Conservation (phyloP, 352 stramenopile genomes). For the Phytophthora niederhauseri region DNA sequence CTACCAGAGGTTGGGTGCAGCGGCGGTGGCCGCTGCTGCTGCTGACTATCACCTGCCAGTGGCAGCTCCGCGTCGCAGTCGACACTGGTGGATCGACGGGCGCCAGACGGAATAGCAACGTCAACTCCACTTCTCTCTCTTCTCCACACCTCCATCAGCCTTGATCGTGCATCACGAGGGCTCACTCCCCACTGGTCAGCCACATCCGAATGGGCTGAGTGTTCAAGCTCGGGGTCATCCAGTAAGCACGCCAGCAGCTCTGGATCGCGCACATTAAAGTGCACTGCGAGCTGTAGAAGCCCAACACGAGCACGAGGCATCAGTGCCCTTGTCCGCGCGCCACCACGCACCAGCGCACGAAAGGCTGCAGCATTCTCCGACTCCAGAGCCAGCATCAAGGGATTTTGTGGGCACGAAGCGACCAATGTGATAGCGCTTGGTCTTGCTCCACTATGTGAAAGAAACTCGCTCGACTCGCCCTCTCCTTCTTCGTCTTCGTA, state of each 20-base stretch:
- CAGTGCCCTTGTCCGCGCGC: constrained; percentile 47
- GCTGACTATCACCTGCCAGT: constrained; percentile 9
- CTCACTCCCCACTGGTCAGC: constrained; percentile 48
- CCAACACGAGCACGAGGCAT: constrained; percentile 55
- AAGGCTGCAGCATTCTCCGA: constrained; percentile 54
- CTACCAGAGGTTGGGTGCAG: constrained; percentile 15
- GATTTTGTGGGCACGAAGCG: constrained; percentile 34
- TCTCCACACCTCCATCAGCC: constrained; percentile 33
- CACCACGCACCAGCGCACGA: constrained; percentile 49
- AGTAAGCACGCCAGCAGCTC: constrained; percentile 31
- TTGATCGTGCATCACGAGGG: constrained; percentile 34
- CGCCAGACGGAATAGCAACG: not conserved
- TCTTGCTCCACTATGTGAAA: constrained; percentile 2
- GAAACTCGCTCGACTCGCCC: constrained; percentile 15
- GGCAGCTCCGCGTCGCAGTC: constrained; percentile 8
- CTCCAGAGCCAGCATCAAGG: constrained; percentile 65
- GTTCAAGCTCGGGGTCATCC: constrained; percentile 30
- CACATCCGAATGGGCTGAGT: constrained; percentile 34
- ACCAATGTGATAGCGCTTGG: constrained; percentile 17
- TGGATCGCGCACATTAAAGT: constrained; percentile 32
- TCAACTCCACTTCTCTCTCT: constrained; percentile 26
- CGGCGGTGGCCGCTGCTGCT: constrained; percentile 22
- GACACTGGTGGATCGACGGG: constrained; percentile 1
- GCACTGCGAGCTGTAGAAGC: constrained; percentile 55
- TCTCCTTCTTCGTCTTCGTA: constrained; percentile 21